phyloP scores from a whole-genome alignment of 2,329 filamentous ascomycete genomes.

The Cephalotrichum gorgonifer region DNA sequence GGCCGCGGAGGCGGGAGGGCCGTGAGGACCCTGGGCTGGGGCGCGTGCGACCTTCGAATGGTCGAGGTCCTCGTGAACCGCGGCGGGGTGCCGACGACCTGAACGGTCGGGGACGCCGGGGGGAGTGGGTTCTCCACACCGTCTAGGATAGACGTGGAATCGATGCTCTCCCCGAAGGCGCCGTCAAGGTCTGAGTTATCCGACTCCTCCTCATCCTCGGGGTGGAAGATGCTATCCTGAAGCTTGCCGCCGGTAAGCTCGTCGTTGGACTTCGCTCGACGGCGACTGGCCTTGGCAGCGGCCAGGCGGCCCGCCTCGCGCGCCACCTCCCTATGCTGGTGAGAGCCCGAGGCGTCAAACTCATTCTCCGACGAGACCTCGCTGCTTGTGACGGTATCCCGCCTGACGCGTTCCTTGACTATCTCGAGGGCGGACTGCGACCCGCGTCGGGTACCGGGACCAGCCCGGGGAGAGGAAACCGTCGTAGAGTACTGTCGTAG shows the following conservation, averaged over 20 bases:
- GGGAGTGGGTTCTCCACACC: constrained; percentile 45
- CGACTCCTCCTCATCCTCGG: constrained; percentile 49
- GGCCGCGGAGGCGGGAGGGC: constrained; percentile 63
- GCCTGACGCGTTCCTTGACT: constrained; percentile 56
- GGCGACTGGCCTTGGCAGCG: constrained; percentile 17
- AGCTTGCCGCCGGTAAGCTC: constrained; percentile 30
- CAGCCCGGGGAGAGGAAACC: constrained; percentile 34
- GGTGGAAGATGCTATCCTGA: constrained; percentile 38
- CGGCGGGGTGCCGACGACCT: constrained; percentile 54
- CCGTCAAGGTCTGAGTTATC: constrained; percentile 52
- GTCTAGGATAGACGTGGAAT: constrained; percentile 62
- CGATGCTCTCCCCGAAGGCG: constrained; percentile 56
- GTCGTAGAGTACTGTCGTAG: constrained; percentile 35
- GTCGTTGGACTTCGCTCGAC: constrained; percentile 27
- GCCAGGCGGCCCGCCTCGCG: constrained; percentile 35
- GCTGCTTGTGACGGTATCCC: constrained; percentile 72
- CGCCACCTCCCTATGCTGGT: constrained; percentile 51
- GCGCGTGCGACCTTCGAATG: constrained; percentile 49
- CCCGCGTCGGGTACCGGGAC: constrained; percentile 42
- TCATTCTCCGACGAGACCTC: constrained; percentile 79
- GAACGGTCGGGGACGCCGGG: constrained; percentile 43
- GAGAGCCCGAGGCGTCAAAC: constrained; percentile 56
- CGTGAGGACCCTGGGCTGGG: constrained; percentile 47
- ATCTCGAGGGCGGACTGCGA: constrained; percentile 63
- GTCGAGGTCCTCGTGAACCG: constrained; percentile 52